These are phyloP conservation scores for Phalaenopsis aphrodite DNA, from an alignment of 106 monocot species.

Conservation along the genomic window DNA sequence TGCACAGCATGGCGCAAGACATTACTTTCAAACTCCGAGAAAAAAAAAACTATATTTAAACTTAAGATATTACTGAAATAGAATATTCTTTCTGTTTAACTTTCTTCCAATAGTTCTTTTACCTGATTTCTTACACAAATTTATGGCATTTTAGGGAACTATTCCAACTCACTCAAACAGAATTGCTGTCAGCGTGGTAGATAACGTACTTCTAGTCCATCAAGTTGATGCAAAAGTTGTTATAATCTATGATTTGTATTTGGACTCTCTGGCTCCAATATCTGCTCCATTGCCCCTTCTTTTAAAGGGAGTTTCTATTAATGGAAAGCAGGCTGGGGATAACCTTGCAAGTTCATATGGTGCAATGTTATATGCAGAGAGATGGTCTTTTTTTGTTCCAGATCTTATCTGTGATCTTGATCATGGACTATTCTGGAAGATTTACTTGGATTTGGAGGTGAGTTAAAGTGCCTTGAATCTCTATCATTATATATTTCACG, in stretches of 20 bases:
- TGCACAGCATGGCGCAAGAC: neutral
- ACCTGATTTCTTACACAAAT: neutral
- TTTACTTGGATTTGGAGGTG: constrained; percentile 85
- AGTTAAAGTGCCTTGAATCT: constrained; percentile 9
- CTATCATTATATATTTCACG: neutral
- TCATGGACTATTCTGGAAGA: constrained; percentile 82
- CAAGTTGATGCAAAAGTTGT: constrained; percentile 98
- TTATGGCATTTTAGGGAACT: constrained; percentile 49
- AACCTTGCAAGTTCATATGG: constrained; percentile 52
- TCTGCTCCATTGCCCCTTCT: constrained; percentile 95
- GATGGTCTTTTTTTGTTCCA: constrained; percentile 87
- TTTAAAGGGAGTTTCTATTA: constrained; percentile 37
- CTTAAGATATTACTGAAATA: neutral
- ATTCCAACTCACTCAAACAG: constrained; percentile 75
- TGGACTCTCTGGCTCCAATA: constrained; percentile 68
- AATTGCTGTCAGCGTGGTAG: constrained; percentile 78
- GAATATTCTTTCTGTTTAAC: neutral
- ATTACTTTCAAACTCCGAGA: neutral
- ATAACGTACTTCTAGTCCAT: constrained; percentile 90
- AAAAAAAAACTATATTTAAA: neutral
- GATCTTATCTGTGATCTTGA: constrained; percentile 90
- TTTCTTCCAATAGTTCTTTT: neutral
- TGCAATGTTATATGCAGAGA: constrained; percentile 64
- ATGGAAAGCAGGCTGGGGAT: constrained; percentile 30
- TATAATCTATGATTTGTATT: constrained; percentile 83